These are phyloP conservation scores for Volutella citrinella DNA, from an alignment of 2,329 filamentous ascomycete genomes.

Conservation along the genomic window DNA sequence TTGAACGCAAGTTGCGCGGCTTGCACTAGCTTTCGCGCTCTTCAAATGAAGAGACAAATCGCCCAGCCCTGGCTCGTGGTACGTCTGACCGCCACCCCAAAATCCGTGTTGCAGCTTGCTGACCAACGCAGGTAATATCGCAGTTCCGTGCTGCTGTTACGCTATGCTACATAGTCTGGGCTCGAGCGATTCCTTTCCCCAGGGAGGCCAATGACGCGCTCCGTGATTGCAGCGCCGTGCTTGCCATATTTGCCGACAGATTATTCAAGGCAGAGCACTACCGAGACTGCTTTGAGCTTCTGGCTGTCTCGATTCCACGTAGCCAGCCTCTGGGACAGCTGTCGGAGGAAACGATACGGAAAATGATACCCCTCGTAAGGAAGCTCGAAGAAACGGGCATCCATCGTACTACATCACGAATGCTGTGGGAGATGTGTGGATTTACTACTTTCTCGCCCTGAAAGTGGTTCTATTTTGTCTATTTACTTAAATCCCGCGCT, in stretches of 20 bases:
- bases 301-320: slow-evolving; percentile 3
- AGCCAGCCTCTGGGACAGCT: slow-evolving; percentile 1
- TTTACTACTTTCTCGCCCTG: background rate
- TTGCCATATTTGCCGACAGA: slow-evolving; percentile 2
- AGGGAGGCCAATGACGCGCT: slow-evolving; percentile 2
- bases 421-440: slow-evolving; percentile 1
- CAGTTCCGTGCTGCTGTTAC: slow-evolving; percentile 4
- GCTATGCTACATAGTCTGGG: slow-evolving; percentile 5
- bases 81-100: background rate
- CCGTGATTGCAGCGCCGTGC: slow-evolving; percentile 1
- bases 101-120: background rate
- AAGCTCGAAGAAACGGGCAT: slow-evolving; percentile 3
- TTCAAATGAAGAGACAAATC: slow-evolving; percentile 3
- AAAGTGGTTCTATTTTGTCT: background rate
- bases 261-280: slow-evolving; percentile 3
- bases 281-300: slow-evolving; percentile 2
- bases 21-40: background rate
- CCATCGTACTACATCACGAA: slow-evolving; percentile 1
- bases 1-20: slow-evolving; percentile 1
- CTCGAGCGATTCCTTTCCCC: slow-evolving; percentile 1
- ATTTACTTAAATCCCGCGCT: too few relatives aligned
- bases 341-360: background rate
- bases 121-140: background rate
- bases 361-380: background rate
- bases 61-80: slow-evolving; percentile 3